phyloP scores from a whole-genome alignment of 495 filamentous ascomycete genomes.

The Hypoxylon cercidicola region DNA sequence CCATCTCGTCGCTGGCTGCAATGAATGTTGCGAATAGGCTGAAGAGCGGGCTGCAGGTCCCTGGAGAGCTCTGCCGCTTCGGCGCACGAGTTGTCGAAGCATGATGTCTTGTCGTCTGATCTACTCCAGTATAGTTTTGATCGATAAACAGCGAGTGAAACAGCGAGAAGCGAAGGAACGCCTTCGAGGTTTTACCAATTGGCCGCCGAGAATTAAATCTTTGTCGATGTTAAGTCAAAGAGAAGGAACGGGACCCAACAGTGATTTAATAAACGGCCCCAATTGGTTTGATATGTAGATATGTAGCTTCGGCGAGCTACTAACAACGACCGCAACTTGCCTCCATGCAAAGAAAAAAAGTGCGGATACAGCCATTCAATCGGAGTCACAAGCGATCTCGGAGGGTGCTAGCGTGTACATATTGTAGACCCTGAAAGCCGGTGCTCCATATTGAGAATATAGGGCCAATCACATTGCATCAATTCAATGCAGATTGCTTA shows the following conservation, averaged over 20 bases:
- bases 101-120: constrained; percentile 24
- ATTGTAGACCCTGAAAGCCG: not conserved
- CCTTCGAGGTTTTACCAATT: constrained; percentile 14
- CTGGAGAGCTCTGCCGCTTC: constrained; percentile 40
- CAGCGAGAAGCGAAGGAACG: not conserved
- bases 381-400: constrained; percentile 24
- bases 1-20: constrained; percentile 44
- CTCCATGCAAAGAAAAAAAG: constrained; percentile 32
- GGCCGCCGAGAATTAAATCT: constrained; percentile 11
- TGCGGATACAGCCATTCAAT: constrained; percentile 14
- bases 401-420: constrained; percentile 2
- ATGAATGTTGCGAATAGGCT: constrained; percentile 20
- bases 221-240: constrained; percentile 16
- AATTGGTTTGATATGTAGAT: constrained; percentile 11
- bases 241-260: constrained; percentile 27
- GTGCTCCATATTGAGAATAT: too few species aligned
- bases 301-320: constrained; percentile 5
- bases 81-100: constrained; percentile 44
- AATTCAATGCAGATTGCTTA: too few species aligned
- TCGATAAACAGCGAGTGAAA: not conserved
- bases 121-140: not conserved
- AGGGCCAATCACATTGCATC: too few species aligned
- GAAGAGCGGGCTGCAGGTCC: constrained; percentile 22
- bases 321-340: constrained; percentile 15
- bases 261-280: constrained; percentile 28